These are phyloP conservation scores for Sicyos edulis DNA, from an alignment of 306 rosid genomes.

Conservation along the genomic window DNA sequence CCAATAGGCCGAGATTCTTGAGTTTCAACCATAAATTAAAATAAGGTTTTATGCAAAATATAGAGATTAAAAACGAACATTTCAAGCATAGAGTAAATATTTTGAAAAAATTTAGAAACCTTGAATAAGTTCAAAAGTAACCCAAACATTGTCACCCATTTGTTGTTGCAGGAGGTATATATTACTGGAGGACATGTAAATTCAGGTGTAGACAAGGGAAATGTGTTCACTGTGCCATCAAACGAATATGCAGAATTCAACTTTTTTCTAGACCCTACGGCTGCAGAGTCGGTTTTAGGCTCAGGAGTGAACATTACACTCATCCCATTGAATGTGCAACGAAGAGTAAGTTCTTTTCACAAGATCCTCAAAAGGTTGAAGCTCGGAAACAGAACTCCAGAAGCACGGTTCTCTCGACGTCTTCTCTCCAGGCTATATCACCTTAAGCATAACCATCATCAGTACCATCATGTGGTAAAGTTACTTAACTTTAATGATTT, in stretches of 20 bases:
- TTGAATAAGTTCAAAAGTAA: not conserved
- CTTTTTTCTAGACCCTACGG: constrained; percentile 76
- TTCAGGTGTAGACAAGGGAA: constrained; percentile 47
- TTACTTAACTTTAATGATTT: not conserved
- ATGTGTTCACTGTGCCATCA: constrained; percentile 63
- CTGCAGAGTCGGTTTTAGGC: constrained; percentile 58
- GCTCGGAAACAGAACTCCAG: constrained; percentile 45
- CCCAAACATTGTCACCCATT: not conserved
- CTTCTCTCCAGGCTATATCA: constrained; percentile 42
- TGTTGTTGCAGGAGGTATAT: constrained; percentile 54
- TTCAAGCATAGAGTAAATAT: too few relatives aligned
- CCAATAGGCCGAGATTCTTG: not conserved
- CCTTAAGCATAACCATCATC: constrained; percentile 39
- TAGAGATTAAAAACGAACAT: too few relatives aligned
- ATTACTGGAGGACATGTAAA: constrained; percentile 73
- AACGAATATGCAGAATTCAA: constrained; percentile 75
- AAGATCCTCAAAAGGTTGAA: constrained; percentile 22
- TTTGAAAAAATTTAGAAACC: too few relatives aligned
- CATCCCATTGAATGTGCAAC: constrained; percentile 63
- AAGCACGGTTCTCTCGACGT: constrained; percentile 42
- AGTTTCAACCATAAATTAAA: too few relatives aligned
- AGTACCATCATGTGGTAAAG: constrained; percentile 77
- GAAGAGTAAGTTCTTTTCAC: constrained; percentile 41
- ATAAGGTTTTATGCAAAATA: too few relatives aligned
- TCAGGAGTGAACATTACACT: constrained; percentile 61